Conservation (phyloP, 2,329 filamentous ascomycete species). For the Tolypocladium album region DNA sequence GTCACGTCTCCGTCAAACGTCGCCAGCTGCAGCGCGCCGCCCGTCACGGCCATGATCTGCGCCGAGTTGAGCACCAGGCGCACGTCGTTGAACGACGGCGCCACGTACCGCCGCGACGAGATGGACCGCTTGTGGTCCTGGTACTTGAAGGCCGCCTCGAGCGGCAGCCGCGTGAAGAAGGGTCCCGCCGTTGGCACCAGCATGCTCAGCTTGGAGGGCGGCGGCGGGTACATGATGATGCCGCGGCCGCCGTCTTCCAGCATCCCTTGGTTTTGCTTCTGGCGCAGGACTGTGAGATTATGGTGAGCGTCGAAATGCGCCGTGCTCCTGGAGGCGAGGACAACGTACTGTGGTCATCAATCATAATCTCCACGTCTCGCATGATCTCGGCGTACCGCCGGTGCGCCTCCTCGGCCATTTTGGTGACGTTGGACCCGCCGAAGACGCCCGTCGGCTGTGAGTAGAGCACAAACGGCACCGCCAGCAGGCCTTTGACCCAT, state of each 20-base stretch:
- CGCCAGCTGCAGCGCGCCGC: slow-evolving; percentile 67
- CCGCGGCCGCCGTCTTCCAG: neutral
- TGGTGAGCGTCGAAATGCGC: neutral
- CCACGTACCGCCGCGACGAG: slow-evolving; percentile 82
- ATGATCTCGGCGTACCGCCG: slow-evolving; percentile 91
- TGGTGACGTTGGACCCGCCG: slow-evolving; percentile 54
- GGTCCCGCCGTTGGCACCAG: slow-evolving; percentile 85
- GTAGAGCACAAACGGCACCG: slow-evolving; percentile 92
- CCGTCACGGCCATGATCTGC: slow-evolving; percentile 83
- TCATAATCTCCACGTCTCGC: slow-evolving; percentile 81
- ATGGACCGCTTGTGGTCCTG: slow-evolving; percentile 83
- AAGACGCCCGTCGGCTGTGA: slow-evolving; percentile 88
- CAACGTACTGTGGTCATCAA: slow-evolving; percentile 74
- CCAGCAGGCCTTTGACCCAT: slow-evolving; percentile 94
- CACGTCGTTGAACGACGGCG: slow-evolving; percentile 95
- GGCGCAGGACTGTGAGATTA: slow-evolving; percentile 50
- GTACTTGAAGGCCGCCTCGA: slow-evolving; percentile 84
- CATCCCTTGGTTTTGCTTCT: slow-evolving; percentile 28
- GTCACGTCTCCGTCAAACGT: slow-evolving; percentile 98
- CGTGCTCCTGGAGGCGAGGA: neutral
- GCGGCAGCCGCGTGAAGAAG: slow-evolving; percentile 81
- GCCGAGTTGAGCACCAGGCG: slow-evolving; percentile 89
- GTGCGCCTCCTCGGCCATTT: slow-evolving; percentile 72
- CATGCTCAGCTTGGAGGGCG: slow-evolving; percentile 79
- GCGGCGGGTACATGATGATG: neutral